phyloP scores from a whole-genome alignment of 768 basidiomycete genomes.

The Leucocoprinus birnbaumii region DNA sequence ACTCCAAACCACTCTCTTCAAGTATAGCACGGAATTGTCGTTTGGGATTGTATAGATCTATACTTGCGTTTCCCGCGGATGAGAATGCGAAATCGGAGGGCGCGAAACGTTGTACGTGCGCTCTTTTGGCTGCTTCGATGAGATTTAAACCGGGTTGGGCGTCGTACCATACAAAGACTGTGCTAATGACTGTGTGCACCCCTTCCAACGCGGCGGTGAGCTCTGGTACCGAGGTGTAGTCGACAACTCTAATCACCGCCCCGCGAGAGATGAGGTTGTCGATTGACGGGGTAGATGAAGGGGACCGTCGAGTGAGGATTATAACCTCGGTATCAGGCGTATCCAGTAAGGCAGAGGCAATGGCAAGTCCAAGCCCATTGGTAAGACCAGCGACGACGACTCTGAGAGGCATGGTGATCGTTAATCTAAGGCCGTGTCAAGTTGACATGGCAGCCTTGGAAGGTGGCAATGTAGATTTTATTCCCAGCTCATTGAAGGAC shows the following conservation, averaged over 20 bases:
- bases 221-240: neutral
- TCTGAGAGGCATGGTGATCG: neutral
- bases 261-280: neutral
- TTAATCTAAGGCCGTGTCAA: no score
- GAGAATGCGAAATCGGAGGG: neutral
- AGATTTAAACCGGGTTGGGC: neutral
- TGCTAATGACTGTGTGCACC: neutral
- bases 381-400: slow-evolving; percentile 9
- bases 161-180: neutral
- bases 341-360: neutral
- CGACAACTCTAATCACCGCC: neutral
- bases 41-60: neutral
- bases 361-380: slow-evolving; percentile 5
- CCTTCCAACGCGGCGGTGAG: neutral
- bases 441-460: no score
- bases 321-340: neutral
- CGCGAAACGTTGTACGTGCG: no score
- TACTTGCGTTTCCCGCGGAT: neutral
- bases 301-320: neutral
- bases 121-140: neutral
- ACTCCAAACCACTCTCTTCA: neutral
- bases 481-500: no score
- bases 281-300: neutral
- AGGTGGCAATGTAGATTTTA: no score
- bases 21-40: neutral